phyloP scores from a whole-genome alignment of 352 stramenopile genomes.

The Phytopythium montanum region DNA sequence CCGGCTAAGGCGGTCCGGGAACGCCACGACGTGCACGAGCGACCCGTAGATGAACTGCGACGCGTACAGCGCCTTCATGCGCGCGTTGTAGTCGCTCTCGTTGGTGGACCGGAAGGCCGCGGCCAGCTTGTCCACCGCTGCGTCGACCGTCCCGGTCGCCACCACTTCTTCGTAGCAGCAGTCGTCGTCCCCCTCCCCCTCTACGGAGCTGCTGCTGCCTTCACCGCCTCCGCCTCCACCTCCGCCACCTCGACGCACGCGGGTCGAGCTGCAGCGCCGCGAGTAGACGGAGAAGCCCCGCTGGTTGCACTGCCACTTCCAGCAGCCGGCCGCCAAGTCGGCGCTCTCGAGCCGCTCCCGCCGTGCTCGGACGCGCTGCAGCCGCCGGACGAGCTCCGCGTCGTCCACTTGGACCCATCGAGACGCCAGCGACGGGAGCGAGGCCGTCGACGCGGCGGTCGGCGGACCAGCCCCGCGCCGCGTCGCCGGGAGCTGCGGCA shows the following conservation, averaged over 20 bases:
- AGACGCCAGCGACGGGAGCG: not conserved
- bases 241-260: too few relatives aligned
- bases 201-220: not conserved
- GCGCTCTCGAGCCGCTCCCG: slow-evolving; percentile 8
- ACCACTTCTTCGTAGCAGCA: slow-evolving; percentile 17
- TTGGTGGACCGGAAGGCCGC: slow-evolving; percentile 18
- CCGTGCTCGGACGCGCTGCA: slow-evolving; percentile 14
- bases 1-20: not conserved
- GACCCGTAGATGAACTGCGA: slow-evolving; percentile 46
- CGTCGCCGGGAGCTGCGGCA: not conserved
- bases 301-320: slow-evolving; percentile 32
- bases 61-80: slow-evolving; percentile 40
- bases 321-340: slow-evolving; percentile 11
- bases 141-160: slow-evolving; percentile 27
- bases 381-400: slow-evolving; percentile 23
- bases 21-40: slow-evolving; percentile 22
- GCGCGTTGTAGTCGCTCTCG: slow-evolving; percentile 30
- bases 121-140: slow-evolving; percentile 17
- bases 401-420: slow-evolving; percentile 25
- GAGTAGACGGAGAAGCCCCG: slow-evolving; percentile 27
- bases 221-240: not conserved
- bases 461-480: not conserved
- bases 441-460: not conserved
- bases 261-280: not conserved
- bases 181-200: slow-evolving; percentile 4